Base-by-base conservation (phyloP, 1,284 basidiomycete genomes). In the Apiotrichum brassicae region DNA sequence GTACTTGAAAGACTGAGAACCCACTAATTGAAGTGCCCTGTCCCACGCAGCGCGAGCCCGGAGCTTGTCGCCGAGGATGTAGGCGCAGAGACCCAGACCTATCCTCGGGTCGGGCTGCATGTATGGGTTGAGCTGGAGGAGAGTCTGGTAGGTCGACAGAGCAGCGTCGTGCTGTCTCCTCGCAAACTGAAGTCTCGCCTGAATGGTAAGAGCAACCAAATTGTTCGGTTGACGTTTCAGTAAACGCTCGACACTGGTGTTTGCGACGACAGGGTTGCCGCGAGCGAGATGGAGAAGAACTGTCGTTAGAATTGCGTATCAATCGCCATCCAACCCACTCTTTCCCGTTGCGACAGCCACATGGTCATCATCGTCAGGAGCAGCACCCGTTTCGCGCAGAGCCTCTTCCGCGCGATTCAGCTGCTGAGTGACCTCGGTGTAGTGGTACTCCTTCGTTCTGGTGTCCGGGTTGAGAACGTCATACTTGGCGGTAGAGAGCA, bases 1-100 rank as follows among this genome's bases (percentile, higher is more conserved):
- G 58, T 51, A 12, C 35, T 19, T n/a, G 13, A 19, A 23, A 2
- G 22, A 14, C 23, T 6, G 12, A 23, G 16, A n/a, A 78, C 85
- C 54, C 53, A 88, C 88, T 59, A 90, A 80, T 71, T 86, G 85
- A 48, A 87, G 68, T 58, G 86, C 86, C 37, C 91, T 79, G 61
- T 89, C 79, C 92, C 93, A 97, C 0, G 91, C 92, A 25, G 79
- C 79, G 56, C 82, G 82, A 0, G 92, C 92, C 58, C 83, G 84
- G 3, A 77, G 76, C 52, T 83, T 83, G 61, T 92, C 82, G 48
- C 86, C 86, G 71, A 94, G 77, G 11, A 85, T 81, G 86, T 87
- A 95, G 18, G 90, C 78, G 70, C 92, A 94, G 8, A 95, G 75
- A 9, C 93, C 93, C 33, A 97, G 88, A 16, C 92, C 92, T 57